phyloP scores from a whole-genome alignment of 768 basidiomycete genomes.

The Russula sp. region DNA sequence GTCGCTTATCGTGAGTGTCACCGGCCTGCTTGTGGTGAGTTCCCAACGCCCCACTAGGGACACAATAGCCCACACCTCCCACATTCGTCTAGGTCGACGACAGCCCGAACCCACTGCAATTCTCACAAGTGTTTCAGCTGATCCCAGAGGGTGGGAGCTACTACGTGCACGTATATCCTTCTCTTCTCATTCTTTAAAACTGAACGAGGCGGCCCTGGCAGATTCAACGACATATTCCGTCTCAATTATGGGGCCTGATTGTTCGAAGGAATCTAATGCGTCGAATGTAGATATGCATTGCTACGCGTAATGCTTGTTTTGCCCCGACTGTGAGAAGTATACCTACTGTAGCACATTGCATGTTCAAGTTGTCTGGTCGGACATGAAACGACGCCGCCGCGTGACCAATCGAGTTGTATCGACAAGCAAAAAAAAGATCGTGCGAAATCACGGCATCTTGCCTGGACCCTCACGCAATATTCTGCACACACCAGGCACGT shows the following conservation, averaged over 20 bases:
- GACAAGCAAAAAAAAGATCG: background rate
- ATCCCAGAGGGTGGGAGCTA: slow-evolving; percentile 66
- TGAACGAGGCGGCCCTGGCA: slow-evolving; percentile 27
- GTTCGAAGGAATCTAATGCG: background rate
- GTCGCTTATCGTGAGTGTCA: slow-evolving; percentile 76
- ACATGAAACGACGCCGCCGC: too few species aligned
- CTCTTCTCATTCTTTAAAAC: background rate
- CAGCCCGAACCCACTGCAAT: slow-evolving; percentile 69
- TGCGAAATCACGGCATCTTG: background rate
- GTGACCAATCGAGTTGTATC: background rate
- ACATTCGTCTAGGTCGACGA: slow-evolving; percentile 64
- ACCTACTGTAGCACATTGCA: slow-evolving; percentile 3
- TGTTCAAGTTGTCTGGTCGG: background rate
- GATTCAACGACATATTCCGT: slow-evolving; percentile 88
- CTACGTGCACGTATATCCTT: slow-evolving; percentile 64
- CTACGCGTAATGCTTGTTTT: background rate
- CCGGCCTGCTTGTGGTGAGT: slow-evolving; percentile 74
- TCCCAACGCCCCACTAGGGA: background rate
- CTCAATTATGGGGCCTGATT: slow-evolving; percentile 60
- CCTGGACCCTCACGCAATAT: background rate
- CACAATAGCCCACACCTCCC: too few species aligned
- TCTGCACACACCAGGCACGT: slow-evolving; percentile 4
- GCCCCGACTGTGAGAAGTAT: slow-evolving; percentile 7
- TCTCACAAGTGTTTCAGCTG: slow-evolving; percentile 92
- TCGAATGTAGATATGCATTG: slow-evolving; percentile 11